Conservation (phyloP, 805 yeast species). For the Sugiyamaella qingdaonensis region DNA sequence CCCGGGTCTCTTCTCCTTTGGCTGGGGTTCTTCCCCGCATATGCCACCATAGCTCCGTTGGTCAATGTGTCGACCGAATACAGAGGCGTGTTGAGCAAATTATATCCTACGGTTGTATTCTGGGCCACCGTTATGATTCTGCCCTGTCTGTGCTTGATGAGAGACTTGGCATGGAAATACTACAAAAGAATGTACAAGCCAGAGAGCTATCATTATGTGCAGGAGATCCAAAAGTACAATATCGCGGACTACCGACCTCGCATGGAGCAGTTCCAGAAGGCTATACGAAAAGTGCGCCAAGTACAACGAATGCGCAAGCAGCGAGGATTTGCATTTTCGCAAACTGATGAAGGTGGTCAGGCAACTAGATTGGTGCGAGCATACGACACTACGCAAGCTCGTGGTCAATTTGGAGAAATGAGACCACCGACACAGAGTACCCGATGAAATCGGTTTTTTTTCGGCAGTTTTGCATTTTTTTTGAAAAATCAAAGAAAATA, state of each 20-base stretch:
- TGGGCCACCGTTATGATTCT: constrained; percentile 81
- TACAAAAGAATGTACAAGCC: constrained; percentile 89
- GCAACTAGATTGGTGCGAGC: constrained; percentile 78
- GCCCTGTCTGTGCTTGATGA: constrained; percentile 69
- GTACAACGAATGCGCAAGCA: constrained; percentile 97
- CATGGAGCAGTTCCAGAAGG: constrained; percentile 93
- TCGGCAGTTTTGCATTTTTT: no score
- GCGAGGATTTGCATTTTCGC: constrained; percentile 97
- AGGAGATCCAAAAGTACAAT: constrained; percentile 93
- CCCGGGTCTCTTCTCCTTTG: constrained; percentile 89
- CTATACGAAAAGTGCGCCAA: constrained; percentile 94
- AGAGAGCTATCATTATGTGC: constrained; percentile 90
- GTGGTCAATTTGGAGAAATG: constrained; percentile 69
- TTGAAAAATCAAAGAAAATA: no score
- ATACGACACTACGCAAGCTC: constrained; percentile 86
- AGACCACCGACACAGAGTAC: constrained; percentile 14
- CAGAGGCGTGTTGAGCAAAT: constrained; percentile 68
- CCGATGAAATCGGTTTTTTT: no score
- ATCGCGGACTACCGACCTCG: constrained; percentile 94
- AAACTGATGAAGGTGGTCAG: constrained; percentile 92
- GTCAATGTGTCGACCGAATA: constrained; percentile 80
- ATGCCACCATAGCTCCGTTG: constrained; percentile 79
- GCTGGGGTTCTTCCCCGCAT: constrained; percentile 82
- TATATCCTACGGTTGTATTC: constrained; percentile 72
- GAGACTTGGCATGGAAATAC: constrained; percentile 94